These are phyloP conservation scores for Sporothrix pseudoabietina DNA, from an alignment of 2,329 filamentous ascomycete species.

Conservation along the genomic window DNA sequence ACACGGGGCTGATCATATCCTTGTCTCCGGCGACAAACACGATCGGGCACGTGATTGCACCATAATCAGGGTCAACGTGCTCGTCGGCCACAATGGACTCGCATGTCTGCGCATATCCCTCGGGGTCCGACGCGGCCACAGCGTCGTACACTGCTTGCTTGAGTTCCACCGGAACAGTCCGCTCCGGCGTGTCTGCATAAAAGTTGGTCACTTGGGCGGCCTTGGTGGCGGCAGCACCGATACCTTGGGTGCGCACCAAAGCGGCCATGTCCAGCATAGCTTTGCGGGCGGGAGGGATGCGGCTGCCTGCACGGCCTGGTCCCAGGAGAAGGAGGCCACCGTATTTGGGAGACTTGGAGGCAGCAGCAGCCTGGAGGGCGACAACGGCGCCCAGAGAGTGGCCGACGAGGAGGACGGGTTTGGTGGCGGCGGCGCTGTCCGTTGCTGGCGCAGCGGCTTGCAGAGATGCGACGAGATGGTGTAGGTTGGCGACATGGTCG, in stretches of 20 bases:
- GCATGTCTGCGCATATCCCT: constrained; percentile 42
- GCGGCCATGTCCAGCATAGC: constrained; percentile 40
- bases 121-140: constrained; percentile 40
- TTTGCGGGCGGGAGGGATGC: constrained; percentile 40
- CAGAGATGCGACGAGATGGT: constrained; percentile 36
- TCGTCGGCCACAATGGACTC: constrained; percentile 39
- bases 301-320: constrained; percentile 39
- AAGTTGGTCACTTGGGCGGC: constrained; percentile 40
- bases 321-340: constrained; percentile 42
- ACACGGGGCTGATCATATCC: constrained; percentile 40
- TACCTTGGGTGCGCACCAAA: constrained; percentile 38
- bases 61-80: constrained; percentile 42
- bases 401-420: constrained; percentile 38
- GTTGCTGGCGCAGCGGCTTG: constrained; percentile 28
- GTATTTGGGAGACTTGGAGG: constrained; percentile 7
- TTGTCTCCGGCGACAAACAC: constrained; percentile 41
- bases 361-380: constrained; percentile 41
- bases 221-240: constrained; percentile 38
- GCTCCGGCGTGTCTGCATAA: constrained; percentile 35
- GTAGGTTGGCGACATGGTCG: constrained; percentile 39
- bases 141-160: constrained; percentile 38
- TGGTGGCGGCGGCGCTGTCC: not conserved
- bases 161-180: constrained; percentile 28
- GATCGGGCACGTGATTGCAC: constrained; percentile 39
- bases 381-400: constrained; percentile 45